Conservation (phyloP, 1,284 basidiomycete genomes). For the Mycena citricolor region DNA sequence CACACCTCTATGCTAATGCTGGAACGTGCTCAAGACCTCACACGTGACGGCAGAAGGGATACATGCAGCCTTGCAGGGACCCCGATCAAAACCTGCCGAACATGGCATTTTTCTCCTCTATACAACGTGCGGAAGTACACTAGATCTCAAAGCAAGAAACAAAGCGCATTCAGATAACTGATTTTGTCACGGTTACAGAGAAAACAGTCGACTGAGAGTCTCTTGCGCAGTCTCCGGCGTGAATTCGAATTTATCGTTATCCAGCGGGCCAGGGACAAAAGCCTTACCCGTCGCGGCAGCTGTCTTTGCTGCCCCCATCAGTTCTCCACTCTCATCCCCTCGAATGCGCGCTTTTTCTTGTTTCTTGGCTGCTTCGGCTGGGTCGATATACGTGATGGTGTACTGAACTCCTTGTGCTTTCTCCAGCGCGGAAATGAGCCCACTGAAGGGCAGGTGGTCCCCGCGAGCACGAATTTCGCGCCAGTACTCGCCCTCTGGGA, state of each 20-base stretch:
- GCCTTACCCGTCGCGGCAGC: background rate
- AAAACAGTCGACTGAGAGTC: conserved; percentile 1
- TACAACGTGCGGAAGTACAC: too few species aligned
- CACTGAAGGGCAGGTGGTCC: conserved; percentile 1
- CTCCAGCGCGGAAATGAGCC: conserved; percentile 2
- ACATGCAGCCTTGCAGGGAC: too few species aligned
- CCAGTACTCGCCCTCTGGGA: background rate
- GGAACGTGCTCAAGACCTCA: too few species aligned
- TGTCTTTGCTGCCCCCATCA: conserved; percentile 2
- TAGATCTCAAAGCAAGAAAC: too few species aligned
- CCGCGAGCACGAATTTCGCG: conserved; percentile 7
- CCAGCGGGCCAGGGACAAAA: background rate
- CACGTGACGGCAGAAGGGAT: too few species aligned
- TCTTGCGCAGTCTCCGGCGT: conserved; percentile 3
- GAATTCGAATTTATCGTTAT: conserved; percentile 6
- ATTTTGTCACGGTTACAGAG: too few species aligned
- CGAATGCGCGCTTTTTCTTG: conserved; percentile 7
- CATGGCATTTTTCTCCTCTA: too few species aligned
- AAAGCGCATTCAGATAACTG: too few species aligned
- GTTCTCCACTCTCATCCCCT: conserved; percentile 2
- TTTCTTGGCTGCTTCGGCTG: conserved; percentile 1
- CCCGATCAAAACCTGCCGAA: too few species aligned
- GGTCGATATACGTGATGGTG: conserved; percentile 1
- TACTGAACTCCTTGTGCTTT: conserved; percentile 12
- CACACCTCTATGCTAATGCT: too few species aligned